Conservation (phyloP, 768 basidiomycete genomes). For the Phylloporus rhodoxanthus region DNA sequence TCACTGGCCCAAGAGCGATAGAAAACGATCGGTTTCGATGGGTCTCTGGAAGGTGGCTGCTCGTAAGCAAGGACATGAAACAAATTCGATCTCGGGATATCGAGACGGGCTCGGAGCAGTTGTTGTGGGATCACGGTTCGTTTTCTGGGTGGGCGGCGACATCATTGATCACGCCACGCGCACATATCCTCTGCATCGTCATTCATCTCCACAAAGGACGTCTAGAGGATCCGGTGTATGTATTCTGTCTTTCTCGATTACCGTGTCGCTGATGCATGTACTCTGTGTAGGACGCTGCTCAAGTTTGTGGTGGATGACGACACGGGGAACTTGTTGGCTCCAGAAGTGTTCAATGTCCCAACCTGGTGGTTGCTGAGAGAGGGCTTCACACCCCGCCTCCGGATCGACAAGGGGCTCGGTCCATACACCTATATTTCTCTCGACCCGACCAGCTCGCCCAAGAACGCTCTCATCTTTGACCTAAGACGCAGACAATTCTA, state of each 20-base stretch:
- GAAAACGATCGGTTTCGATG: conserved; percentile 10
- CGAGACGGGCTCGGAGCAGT: conserved; percentile 9
- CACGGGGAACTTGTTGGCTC: conserved; percentile 8
- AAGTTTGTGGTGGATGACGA: conserved; percentile 16
- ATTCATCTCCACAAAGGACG: conserved; percentile 8
- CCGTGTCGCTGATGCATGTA: neutral
- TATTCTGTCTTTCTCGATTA: neutral
- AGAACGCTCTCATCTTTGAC: conserved; percentile 15
- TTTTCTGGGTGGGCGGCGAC: conserved; percentile 8
- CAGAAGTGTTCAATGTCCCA: conserved; percentile 13
- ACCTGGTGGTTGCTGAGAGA: conserved; percentile 9
- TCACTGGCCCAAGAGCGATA: conserved; percentile 4
- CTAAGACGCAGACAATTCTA: conserved; percentile 11
- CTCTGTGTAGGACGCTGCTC: conserved; percentile 11
- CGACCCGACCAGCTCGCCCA: conserved; percentile 7
- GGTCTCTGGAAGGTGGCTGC: conserved; percentile 17
- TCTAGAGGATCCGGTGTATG: conserved; percentile 14
- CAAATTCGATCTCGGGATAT: conserved; percentile 9
- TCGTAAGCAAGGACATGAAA: conserved; percentile 13
- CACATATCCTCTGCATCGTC: conserved; percentile 13
- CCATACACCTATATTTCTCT: conserved; percentile 17
- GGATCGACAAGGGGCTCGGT: conserved; percentile 4
- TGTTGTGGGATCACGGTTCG: conserved; percentile 14
- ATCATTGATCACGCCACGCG: conserved; percentile 6
- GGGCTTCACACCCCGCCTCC: conserved; percentile 10